These are phyloP conservation scores for Nothophytophthora sp. DNA, from an alignment of 352 stramenopile genomes.

Conservation along the genomic window DNA sequence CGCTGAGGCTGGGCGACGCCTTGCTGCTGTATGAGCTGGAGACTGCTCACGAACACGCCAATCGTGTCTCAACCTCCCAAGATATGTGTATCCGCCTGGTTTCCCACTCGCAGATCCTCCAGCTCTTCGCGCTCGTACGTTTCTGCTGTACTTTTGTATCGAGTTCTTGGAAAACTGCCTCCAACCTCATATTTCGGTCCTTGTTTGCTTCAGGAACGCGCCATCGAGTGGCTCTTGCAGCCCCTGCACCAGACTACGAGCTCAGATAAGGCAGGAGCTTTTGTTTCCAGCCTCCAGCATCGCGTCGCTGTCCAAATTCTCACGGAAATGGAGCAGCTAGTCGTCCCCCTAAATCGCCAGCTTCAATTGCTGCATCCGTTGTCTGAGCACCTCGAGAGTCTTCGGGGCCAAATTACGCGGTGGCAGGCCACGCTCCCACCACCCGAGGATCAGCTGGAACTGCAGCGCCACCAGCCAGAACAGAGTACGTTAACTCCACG, in stretches of 20 bases:
- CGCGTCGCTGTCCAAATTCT: slow-evolving; percentile 14
- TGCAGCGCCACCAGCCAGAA: slow-evolving; percentile 3
- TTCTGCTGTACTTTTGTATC: not conserved
- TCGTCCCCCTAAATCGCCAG: slow-evolving; percentile 23
- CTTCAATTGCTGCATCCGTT: slow-evolving; percentile 16
- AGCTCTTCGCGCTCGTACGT: slow-evolving; percentile 32
- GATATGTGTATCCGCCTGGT: slow-evolving; percentile 7
- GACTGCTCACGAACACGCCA: not conserved
- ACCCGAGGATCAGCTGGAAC: slow-evolving; percentile 17
- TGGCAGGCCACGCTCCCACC: slow-evolving; percentile 17
- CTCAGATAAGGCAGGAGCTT: no score
- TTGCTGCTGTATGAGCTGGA: slow-evolving; percentile 33
- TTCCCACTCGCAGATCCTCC: slow-evolving; percentile 15
- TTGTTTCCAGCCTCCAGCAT: slow-evolving; percentile 10
- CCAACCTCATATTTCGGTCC: not conserved
- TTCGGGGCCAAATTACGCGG: slow-evolving; percentile 1
- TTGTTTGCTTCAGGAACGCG: slow-evolving; percentile 8
- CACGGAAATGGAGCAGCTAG: slow-evolving; percentile 12
- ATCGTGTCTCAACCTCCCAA: not conserved
- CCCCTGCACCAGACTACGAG: slow-evolving; percentile 3
- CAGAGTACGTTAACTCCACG: slow-evolving; percentile 15
- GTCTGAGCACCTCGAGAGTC: not conserved
- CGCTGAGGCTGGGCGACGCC: slow-evolving; percentile 10
- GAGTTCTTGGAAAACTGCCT: not conserved
- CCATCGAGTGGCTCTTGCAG: slow-evolving; percentile 14